Percentiles rank a stretch among this genome's conserved stretches.
These are phyloP conservation scores for Mycena albidolilacea DNA, from an alignment of 768 basidiomycete genomes.

Conservation along the genomic window DNA sequence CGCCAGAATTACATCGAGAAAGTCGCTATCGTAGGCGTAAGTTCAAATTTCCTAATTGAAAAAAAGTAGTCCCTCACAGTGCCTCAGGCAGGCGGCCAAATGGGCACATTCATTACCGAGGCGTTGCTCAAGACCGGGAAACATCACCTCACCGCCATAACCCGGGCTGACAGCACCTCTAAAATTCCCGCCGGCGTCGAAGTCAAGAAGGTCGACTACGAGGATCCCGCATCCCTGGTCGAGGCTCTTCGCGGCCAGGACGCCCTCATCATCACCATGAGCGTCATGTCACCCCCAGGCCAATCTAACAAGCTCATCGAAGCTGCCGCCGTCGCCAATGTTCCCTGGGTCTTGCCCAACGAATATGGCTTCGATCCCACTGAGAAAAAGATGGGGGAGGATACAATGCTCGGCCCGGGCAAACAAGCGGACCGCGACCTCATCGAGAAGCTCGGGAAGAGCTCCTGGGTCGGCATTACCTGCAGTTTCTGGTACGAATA, in stretches of 20 bases:
- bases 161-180: not conserved
- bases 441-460: slow-evolving; percentile 4
- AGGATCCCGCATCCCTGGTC: not conserved
- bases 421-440: slow-evolving; percentile 5
- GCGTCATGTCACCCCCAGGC: slow-evolving; percentile 5
- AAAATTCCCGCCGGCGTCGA: slow-evolving; percentile 3
- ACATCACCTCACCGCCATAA: slow-evolving; percentile 6
- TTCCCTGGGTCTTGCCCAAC: slow-evolving; percentile 4
- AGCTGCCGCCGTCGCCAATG: slow-evolving; percentile 3
- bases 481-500: slow-evolving; percentile 8
- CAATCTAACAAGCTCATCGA: slow-evolving; percentile 4
- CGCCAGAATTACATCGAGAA: slow-evolving; percentile 5
- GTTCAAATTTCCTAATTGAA: slow-evolving; percentile 1
- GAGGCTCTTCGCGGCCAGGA: slow-evolving; percentile 3
- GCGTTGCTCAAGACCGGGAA: slow-evolving; percentile 2
- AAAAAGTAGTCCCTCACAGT: slow-evolving; percentile 3
- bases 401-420: slow-evolving; percentile 2
- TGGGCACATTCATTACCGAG: slow-evolving; percentile 7
- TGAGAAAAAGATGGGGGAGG: not conserved
- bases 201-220: slow-evolving; percentile 8
- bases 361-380: slow-evolving; percentile 4
- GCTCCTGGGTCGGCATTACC: slow-evolving; percentile 1
- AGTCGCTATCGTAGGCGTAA: slow-evolving; percentile 12
- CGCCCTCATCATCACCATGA: slow-evolving; percentile 7
- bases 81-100: slow-evolving; percentile 3